These are phyloP conservation scores for Selaginella tamariscina DNA, from an alignment of 75 land plant species.

Conservation along the genomic window DNA sequence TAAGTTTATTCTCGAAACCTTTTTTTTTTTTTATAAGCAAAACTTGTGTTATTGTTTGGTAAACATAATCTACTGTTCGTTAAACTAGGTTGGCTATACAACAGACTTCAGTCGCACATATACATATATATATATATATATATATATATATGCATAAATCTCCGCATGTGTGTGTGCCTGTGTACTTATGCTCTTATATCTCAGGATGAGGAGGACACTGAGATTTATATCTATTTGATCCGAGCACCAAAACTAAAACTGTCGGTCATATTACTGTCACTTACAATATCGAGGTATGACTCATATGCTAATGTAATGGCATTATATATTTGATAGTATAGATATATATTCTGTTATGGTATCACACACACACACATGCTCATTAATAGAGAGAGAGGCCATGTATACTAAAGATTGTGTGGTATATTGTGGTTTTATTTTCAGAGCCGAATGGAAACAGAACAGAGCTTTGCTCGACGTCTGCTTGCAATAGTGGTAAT, in stretches of 20 bases:
- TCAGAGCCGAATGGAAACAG: conserved; percentile 72
- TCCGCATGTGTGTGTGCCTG: background rate
- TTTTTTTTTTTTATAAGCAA: background rate
- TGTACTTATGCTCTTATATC: background rate
- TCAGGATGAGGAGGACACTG: conserved; percentile 40
- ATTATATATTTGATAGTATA: background rate
- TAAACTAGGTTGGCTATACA: background rate
- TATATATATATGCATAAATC: too few relatives aligned
- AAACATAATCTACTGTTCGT: background rate
- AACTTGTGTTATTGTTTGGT: background rate
- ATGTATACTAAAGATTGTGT: background rate
- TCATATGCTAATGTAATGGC: background rate
- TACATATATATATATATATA: too few relatives aligned
- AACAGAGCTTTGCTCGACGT: conserved; percentile 60
- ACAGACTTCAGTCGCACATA: conserved; percentile 6
- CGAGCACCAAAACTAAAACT: conserved; percentile 32
- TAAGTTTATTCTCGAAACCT: background rate
- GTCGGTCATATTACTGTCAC: conserved; percentile 58
- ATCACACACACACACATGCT: background rate
- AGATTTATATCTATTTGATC: conserved; percentile 40
- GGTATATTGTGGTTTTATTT: background rate
- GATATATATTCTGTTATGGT: background rate
- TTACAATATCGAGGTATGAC: conserved; percentile 59
- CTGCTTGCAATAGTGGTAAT: conserved; percentile 69
- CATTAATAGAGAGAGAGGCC: background rate